phyloP scores from a whole-genome alignment of 139 green algal genomes.

The Chlamydomonas sphaeroides region DNA sequence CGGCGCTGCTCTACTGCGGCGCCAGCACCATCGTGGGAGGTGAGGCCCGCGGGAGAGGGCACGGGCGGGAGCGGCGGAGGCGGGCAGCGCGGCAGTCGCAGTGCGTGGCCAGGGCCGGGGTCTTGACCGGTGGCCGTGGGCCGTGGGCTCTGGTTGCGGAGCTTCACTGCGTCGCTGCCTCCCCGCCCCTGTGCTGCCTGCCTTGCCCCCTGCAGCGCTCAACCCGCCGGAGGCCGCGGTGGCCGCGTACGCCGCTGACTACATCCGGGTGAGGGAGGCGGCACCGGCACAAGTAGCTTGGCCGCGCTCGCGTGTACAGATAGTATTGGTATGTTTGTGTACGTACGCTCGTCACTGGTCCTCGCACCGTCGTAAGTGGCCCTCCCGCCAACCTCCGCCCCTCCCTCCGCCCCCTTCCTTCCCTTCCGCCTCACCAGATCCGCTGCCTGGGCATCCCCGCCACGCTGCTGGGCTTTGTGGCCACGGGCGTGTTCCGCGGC shows the following conservation, averaged over 20 bases:
- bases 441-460: conserved; percentile 50
- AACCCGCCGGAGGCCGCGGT: conserved; percentile 54
- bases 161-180: too few relatives aligned
- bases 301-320: too few relatives aligned
- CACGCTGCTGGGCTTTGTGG: conserved; percentile 67
- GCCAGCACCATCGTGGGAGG: conserved; percentile 28
- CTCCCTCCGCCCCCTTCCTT: conserved; percentile 55
- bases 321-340: too few relatives aligned
- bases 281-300: too few relatives aligned
- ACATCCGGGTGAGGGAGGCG: conserved; percentile 42
- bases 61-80: too few relatives aligned
- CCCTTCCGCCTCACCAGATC: conserved; percentile 36
- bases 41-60: not conserved
- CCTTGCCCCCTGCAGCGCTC: conserved; percentile 39
- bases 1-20: not conserved
- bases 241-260: conserved; percentile 54
- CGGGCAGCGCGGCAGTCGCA: not conserved
- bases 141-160: too few relatives aligned
- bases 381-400: not conserved
- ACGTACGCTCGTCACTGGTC: too few relatives aligned
- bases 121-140: too few relatives aligned
- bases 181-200: not conserved
- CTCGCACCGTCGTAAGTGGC: too few relatives aligned
- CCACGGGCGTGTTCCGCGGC: conserved; percentile 66
- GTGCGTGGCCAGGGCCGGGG: too few relatives aligned